phyloP scores from a whole-genome alignment of 2,329 filamentous ascomycete species.

The Diaporthe vexans region DNA sequence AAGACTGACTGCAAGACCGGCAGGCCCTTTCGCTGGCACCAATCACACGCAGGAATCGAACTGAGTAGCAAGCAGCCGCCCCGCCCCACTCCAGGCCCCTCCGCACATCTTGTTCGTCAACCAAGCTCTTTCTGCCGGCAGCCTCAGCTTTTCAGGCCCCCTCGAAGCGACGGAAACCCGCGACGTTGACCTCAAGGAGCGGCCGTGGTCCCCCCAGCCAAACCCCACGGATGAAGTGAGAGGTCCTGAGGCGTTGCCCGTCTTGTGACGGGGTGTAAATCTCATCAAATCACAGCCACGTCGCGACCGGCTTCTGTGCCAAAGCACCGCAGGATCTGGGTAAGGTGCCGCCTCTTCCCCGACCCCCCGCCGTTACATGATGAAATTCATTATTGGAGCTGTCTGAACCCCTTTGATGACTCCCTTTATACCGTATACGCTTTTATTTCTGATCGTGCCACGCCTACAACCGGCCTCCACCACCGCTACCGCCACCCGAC shows the following conservation, averaged over 20 bases:
- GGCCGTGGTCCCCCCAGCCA: conserved; percentile 15
- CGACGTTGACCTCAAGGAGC: conserved; percentile 25
- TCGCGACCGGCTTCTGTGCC: not conserved
- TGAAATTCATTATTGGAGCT: conserved; percentile 78
- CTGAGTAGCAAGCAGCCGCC: not conserved
- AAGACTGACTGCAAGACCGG: not conserved
- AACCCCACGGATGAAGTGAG: conserved; percentile 41
- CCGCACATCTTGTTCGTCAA: conserved; percentile 2
- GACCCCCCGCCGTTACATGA: conserved; percentile 54
- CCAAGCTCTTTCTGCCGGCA: conserved; percentile 27
- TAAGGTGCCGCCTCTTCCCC: not conserved
- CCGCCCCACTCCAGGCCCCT: conserved; percentile 10
- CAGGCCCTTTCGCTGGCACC: conserved; percentile 11
- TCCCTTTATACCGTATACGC: conserved; percentile 55
- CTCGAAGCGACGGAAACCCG: conserved; percentile 13
- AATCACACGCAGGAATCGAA: conserved; percentile 1
- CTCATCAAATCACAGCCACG: conserved; percentile 15
- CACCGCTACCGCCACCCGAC: conserved; percentile 5
- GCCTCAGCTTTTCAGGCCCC: not conserved
- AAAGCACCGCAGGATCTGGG: conserved; percentile 12
- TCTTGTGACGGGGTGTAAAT: conserved; percentile 36
- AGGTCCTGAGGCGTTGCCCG: conserved; percentile 32
- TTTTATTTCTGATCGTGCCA: conserved; percentile 45
- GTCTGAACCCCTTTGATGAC: conserved; percentile 76
- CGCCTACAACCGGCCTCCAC: not conserved